phyloP scores from a whole-genome alignment of 805 yeast species.

The Diddensiella transvaalensis region DNA sequence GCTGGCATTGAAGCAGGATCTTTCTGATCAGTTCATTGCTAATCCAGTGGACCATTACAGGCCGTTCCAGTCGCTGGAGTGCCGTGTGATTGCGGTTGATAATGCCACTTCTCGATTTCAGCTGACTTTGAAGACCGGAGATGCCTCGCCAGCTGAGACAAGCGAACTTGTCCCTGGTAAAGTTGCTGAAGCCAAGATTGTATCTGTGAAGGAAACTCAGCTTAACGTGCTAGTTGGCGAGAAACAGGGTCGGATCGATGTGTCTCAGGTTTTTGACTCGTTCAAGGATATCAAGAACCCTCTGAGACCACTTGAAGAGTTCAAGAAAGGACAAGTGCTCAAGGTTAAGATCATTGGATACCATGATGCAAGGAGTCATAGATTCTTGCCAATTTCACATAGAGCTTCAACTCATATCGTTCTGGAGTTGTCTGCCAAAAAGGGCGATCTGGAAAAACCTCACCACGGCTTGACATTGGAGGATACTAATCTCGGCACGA shows the following conservation, averaged over 20 bases:
- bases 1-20: conserved; percentile 61
- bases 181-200: conserved; percentile 56
- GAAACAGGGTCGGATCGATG: conserved; percentile 73
- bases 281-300: conserved; percentile 53
- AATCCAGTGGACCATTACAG: conserved; percentile 54
- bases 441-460: conserved; percentile 38
- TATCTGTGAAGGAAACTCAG: conserved; percentile 65
- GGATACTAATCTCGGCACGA: conserved; percentile 47
- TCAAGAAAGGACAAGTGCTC: conserved; percentile 54
- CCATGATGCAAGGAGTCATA: conserved; percentile 67
- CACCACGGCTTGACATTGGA: conserved; percentile 37
- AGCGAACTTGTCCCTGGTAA: conserved; percentile 59
- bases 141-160: conserved; percentile 48
- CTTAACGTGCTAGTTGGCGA: conserved; percentile 73
- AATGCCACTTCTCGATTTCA: conserved; percentile 67
- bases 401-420: conserved; percentile 52
- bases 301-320: conserved; percentile 53
- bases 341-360: conserved; percentile 70
- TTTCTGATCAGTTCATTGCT: conserved; percentile 49
- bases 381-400: conserved; percentile 62
- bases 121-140: conserved; percentile 57
- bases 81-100: conserved; percentile 64
- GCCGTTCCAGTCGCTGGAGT: conserved; percentile 67
- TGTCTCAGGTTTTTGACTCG: conserved; percentile 61
- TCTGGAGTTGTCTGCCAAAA: conserved; percentile 60